These are phyloP conservation scores for Polygonum maritimum DNA, from an alignment of 148 eudicot genomes.

Conservation along the genomic window DNA sequence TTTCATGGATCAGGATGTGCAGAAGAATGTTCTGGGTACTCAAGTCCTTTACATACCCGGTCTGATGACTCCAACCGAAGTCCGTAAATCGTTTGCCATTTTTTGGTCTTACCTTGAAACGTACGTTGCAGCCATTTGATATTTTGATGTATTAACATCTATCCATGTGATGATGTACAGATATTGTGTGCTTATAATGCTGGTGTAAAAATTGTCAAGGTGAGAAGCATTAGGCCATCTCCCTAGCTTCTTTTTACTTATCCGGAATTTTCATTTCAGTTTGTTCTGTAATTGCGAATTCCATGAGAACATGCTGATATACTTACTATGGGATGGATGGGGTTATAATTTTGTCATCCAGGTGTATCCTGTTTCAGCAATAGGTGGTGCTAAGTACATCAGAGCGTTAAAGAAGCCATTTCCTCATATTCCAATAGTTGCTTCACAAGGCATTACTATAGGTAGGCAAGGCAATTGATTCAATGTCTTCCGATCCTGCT, in stretches of 20 bases:
- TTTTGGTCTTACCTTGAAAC: background rate
- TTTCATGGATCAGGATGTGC: slow-evolving; percentile 35
- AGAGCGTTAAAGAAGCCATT: slow-evolving; percentile 72
- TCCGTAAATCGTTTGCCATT: slow-evolving; percentile 17
- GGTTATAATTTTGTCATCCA: slow-evolving; percentile 9
- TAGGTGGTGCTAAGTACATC: slow-evolving; percentile 67
- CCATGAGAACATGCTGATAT: background rate
- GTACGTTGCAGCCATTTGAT: background rate
- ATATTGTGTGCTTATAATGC: slow-evolving; percentile 51
- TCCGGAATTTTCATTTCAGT: background rate
- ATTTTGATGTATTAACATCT: background rate
- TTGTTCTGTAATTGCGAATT: background rate
- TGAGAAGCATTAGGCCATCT: slow-evolving; percentile 9
- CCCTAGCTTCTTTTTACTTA: background rate
- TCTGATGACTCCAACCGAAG: slow-evolving; percentile 91
- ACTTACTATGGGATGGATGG: background rate
- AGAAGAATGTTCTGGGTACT: slow-evolving; percentile 28
- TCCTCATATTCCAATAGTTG: slow-evolving; percentile 73
- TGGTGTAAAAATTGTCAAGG: slow-evolving; percentile 84
- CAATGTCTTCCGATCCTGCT: background rate
- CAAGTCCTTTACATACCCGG: slow-evolving; percentile 83
- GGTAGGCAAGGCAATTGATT: slow-evolving; percentile 23
- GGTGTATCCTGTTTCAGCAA: slow-evolving; percentile 82
- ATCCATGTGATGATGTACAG: slow-evolving; percentile 24
- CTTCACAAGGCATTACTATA: slow-evolving; percentile 80